These are phyloP conservation scores for Chaetothyriales sp. DNA, from an alignment of 2,329 filamentous ascomycete species.

Conservation along the genomic window DNA sequence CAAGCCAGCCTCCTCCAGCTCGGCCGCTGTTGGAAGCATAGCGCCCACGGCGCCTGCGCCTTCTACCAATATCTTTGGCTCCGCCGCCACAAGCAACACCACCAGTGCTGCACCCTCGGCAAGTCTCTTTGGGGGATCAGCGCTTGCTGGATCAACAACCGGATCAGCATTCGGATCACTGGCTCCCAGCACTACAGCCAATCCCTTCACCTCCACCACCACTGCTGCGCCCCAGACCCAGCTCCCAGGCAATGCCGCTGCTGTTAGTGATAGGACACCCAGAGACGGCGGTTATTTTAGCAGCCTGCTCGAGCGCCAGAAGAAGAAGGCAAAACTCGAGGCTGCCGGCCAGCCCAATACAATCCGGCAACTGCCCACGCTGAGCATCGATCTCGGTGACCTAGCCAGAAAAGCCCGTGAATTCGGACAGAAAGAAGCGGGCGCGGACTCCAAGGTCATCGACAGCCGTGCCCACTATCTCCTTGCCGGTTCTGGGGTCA, in stretches of 20 bases:
- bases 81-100: not conserved
- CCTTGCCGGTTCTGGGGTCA: slow-evolving; percentile 82
- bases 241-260: slow-evolving; percentile 2
- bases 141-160: not conserved
- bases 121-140: not conserved
- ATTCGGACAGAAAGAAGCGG: slow-evolving; percentile 51
- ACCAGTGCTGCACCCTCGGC: not conserved
- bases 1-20: slow-evolving; percentile 1
- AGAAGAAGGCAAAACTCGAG: slow-evolving; percentile 52
- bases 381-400: slow-evolving; percentile 85
- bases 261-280: slow-evolving; percentile 3
- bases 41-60: not conserved
- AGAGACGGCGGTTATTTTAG: slow-evolving; percentile 45
- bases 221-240: slow-evolving; percentile 5
- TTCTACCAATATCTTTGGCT: not conserved
- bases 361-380: slow-evolving; percentile 66
- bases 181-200: not conserved
- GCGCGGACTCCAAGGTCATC: slow-evolving; percentile 25
- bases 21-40: slow-evolving; percentile 2
- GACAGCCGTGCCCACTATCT: slow-evolving; percentile 61
- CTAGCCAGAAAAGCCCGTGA: slow-evolving; percentile 61
- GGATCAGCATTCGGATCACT: not conserved
- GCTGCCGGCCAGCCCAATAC: slow-evolving; percentile 22
- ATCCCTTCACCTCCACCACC: slow-evolving; percentile 2
- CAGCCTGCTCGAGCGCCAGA: slow-evolving; percentile 47